Percentiles rank a stretch among this genome's conserved stretches.
These are phyloP conservation scores for Cutaneotrichosporon spelunceum DNA, from an alignment of 1,284 basidiomycete genomes.

Conservation along the genomic window DNA sequence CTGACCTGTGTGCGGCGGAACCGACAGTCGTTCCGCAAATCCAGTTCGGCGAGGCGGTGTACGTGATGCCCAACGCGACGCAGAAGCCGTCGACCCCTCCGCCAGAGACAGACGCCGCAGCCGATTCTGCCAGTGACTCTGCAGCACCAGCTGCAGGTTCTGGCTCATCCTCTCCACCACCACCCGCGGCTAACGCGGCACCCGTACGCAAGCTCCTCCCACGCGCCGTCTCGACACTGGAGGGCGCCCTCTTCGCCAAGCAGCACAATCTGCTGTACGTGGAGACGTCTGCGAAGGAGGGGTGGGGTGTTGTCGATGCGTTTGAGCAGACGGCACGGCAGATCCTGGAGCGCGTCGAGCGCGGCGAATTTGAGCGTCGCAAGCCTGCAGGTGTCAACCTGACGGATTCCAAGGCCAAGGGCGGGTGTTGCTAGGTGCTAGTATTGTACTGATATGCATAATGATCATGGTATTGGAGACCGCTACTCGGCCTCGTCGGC, in stretches of 20 bases:
- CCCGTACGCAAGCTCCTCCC: conserved; percentile 22
- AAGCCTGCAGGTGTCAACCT: conserved; percentile 18
- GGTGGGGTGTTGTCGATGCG: conserved; percentile 46
- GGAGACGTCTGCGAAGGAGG: conserved; percentile 48
- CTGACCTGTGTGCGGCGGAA: conserved; percentile 37
- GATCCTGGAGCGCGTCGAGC: conserved; percentile 36
- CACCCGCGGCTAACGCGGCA: not conserved
- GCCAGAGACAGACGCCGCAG: not conserved
- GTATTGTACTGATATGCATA: conserved; percentile 11
- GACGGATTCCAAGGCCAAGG: conserved; percentile 6
- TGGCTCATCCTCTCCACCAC: not conserved
- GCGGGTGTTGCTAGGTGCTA: conserved; percentile 17
- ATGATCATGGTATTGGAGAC: not conserved
- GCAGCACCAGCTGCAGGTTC: not conserved
- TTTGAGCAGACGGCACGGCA: conserved; percentile 49
- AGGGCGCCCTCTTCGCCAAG: conserved; percentile 43
- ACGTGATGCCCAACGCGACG: conserved; percentile 9
- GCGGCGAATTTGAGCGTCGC: conserved; percentile 32
- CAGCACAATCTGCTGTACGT: conserved; percentile 45
- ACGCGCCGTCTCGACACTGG: conserved; percentile 33
- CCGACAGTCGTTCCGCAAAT: conserved; percentile 33
- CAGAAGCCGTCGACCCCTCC: not conserved
- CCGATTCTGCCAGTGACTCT: not conserved
- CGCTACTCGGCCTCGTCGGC: not conserved
- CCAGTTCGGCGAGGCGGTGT: conserved; percentile 35